Evolutionary conservation across 2,329 filamentous ascomycete genomes (phyloP), one percentile per base, ranked within the genome.

Genomic region (Nigrospora oryzae): DNA sequence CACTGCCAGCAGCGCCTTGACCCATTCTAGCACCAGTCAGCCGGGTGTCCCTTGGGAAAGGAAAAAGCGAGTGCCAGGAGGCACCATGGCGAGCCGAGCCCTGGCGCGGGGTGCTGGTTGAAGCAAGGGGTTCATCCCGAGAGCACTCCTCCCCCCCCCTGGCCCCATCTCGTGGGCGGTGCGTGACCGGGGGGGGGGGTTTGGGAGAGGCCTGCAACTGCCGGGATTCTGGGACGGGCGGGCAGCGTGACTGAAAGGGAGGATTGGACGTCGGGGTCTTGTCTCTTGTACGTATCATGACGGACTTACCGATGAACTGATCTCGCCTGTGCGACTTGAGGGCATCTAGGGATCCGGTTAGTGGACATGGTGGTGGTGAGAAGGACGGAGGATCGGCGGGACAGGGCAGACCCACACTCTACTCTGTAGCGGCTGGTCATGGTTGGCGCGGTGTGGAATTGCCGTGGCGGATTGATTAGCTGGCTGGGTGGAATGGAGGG

Each of bases 1-100:
- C 1, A 97, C 91, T 1, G 93, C 93, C 12, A 97, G 73, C 4
- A 97, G 77, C 35, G 85, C 87, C 68, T 98, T 97, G 73, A 97
- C 88, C 91, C 91, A 97, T 84, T 95, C 89, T 81, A 56, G 49
- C 23, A 28, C 23, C 23, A 6, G 23, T 28, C 23, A 42, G 49
- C 36, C 38, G 23, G 23, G 23, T 7, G 8, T 6, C 6, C 19
- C 6, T 23, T 23, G 19, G 19, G 19, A 23, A 23, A 23, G 23
- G 8, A 7, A 28, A 2, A 10, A 28, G 23, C 5, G 2, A 28
- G 23, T 2, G 4, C 7, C 23, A 10, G 5, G 23, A 28, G 8
- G 7, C 23, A 28, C 7, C 23, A 28, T 28, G 5, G 23, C 5
- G 10, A 28, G 23, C 23, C 23, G 23, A 10, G 23, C 23, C 10